Percentiles rank a stretch among this genome's conserved stretches.
phyloP scores from a whole-genome alignment of 768 basidiomycete genomes.

The Suillus bovinus region DNA sequence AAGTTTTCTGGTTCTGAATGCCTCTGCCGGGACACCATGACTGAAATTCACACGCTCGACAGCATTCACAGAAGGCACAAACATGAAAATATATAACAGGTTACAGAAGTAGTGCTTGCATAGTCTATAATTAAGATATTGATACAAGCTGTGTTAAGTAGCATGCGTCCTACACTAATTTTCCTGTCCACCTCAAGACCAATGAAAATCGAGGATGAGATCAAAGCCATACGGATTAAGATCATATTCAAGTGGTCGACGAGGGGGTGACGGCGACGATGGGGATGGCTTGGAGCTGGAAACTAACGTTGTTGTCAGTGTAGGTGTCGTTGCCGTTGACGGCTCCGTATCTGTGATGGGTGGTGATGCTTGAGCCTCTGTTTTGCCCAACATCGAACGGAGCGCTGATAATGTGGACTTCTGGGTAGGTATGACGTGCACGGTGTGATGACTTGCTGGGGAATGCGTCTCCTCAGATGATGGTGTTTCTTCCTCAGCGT shows the following conservation, averaged over 20 bases:
- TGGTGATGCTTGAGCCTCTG: conserved; percentile 7
- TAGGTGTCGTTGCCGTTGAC: not conserved
- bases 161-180: not conserved
- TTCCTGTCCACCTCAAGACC: conserved; percentile 38
- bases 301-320: conserved; percentile 1
- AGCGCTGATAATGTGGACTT: conserved; percentile 25
- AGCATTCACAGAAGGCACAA: not conserved
- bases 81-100: not conserved
- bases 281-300: conserved; percentile 12
- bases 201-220: conserved; percentile 73
- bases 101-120: conserved; percentile 1
- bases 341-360: not conserved
- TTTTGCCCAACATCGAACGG: conserved; percentile 25
- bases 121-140: conserved; percentile 4
- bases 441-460: conserved; percentile 3
- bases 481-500: conserved; percentile 32
- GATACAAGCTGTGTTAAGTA: not conserved
- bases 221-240: conserved; percentile 71
- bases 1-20: conserved; percentile 4
- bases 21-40: not conserved
- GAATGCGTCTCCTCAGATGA: conserved; percentile 13
- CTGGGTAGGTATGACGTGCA: conserved; percentile 7
- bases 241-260: conserved; percentile 47
- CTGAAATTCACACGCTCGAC: not conserved
- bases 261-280: conserved; percentile 11